These are phyloP conservation scores for Auricularia heimuer DNA, from an alignment of 768 basidiomycete species.

Conservation along the genomic window DNA sequence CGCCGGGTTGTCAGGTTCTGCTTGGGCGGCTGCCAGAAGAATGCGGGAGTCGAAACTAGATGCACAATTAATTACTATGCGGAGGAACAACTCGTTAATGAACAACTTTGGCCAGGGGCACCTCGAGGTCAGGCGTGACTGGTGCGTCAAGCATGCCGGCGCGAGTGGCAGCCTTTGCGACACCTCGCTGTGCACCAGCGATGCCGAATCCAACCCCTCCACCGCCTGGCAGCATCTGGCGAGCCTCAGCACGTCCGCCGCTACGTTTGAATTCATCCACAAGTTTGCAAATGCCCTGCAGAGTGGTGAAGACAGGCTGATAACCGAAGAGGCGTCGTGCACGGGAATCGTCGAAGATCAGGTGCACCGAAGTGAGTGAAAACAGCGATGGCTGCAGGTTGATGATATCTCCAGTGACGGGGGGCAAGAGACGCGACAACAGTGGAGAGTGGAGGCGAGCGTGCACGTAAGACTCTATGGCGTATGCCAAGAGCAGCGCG, in stretches of 20 bases:
- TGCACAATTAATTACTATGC: too few relatives aligned
- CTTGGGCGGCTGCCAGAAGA: too few relatives aligned
- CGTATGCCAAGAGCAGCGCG: constrained; percentile 51
- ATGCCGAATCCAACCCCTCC: constrained; percentile 31
- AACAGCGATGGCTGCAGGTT: constrained; percentile 55
- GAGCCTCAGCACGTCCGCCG: constrained; percentile 28
- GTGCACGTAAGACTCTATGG: constrained; percentile 48
- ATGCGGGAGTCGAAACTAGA: too few relatives aligned
- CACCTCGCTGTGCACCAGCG: constrained; percentile 20
- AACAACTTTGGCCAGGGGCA: too few relatives aligned
- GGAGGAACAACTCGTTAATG: too few relatives aligned
- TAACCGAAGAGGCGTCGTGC: constrained; percentile 60
- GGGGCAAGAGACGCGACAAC: constrained; percentile 26
- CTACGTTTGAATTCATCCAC: constrained; percentile 35
- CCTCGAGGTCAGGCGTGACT: too few relatives aligned
- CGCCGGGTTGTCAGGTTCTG: too few relatives aligned
- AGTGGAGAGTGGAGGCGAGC: constrained; percentile 22
- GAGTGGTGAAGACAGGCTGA: constrained; percentile 44
- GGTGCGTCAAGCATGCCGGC: too few relatives aligned
- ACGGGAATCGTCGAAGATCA: constrained; percentile 56
- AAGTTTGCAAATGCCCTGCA: constrained; percentile 50
- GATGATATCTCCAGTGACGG: constrained; percentile 38
- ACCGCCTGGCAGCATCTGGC: constrained; percentile 32
- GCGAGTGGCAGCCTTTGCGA: constrained; percentile 15
- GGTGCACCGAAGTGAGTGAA: constrained; percentile 41